Evolutionary conservation across 1,284 basidiomycete species (phyloP), one percentile per base, ranked within the genome.

Genomic region (Irpex sp.): DNA sequence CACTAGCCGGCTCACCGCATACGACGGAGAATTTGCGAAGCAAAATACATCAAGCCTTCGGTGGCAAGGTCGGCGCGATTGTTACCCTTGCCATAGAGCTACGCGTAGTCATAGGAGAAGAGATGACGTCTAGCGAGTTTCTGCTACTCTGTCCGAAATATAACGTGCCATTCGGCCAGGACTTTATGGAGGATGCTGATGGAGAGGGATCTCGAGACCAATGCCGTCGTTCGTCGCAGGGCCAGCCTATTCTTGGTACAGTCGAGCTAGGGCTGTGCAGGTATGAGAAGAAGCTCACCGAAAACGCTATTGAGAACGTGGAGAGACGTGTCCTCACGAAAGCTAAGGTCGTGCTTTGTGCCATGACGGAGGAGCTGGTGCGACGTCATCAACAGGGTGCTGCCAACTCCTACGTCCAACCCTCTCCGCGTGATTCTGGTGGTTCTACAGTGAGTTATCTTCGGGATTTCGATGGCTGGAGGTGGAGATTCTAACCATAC

Each of bases 111-210:
- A 54, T 33, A 9, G 26, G 53, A 33, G 19, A 54, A 26, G 53
- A 54, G 5, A 21, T 54, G 53, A 54, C 21, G 21, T 31, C 53
- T 5, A 54, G 53, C 53, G 53, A 54, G 26, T 54, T 54, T n/a
- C 8, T 26, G n/a, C 8, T 54, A 5, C 21, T 54, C 26, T 35
- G 33, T 33, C 5, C 53, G 9, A 21, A 35, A 31, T 9, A 54
- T 21, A 26, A 33, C 19, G 53, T 7, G 9, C 9, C 9, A 9
- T 54, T 54, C 26, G 19, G 81, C 61, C 63, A 67, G 0, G 66
- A 65, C 9, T 71, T 65, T 54, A 84, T 87, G 84, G 81, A 84
- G 31, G 79, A 83, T 58, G 73, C 37, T 74, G 76, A 77, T 26
- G 62, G 61, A 69, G 5, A 61, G 62, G 37, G 50, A 33, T 6